A percentile compares a stretch with the other conserved stretches of the same genome.
phyloP scores from a whole-genome alignment of 2,329 filamentous ascomycete genomes.

The Rhynchosporium agropyri region DNA sequence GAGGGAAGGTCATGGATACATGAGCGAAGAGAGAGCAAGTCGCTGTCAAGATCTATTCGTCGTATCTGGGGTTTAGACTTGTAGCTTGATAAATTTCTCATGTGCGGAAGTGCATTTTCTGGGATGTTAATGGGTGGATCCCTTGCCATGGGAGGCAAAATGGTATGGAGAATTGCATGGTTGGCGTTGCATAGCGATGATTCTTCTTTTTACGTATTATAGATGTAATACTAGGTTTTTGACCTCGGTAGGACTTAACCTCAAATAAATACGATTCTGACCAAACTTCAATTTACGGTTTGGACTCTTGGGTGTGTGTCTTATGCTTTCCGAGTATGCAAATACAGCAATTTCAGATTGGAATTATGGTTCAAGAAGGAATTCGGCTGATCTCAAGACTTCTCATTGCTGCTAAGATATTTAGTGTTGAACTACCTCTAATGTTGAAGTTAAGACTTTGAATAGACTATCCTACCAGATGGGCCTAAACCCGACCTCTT shows the following conservation, averaged over 20 bases:
- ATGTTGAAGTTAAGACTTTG: constrained; percentile 35
- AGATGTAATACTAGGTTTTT: constrained; percentile 26
- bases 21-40: background rate
- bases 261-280: constrained; percentile 5
- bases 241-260: constrained; percentile 6
- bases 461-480: background rate
- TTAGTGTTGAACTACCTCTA: constrained; percentile 22
- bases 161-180: constrained; percentile 19
- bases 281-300: background rate
- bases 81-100: constrained; percentile 6
- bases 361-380: background rate
- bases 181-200: constrained; percentile 32
- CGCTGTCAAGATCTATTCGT: constrained; percentile 6
- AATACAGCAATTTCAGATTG: too few species aligned
- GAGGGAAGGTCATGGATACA: background rate
- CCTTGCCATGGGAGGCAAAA: constrained; percentile 3
- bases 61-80: constrained; percentile 5
- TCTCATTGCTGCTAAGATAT: constrained; percentile 3
- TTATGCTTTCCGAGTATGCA: too few species aligned
- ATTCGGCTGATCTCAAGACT: background rate
- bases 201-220: constrained; percentile 16
- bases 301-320: too few species aligned
- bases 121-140: background rate
- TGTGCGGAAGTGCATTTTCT: constrained; percentile 1
- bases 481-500: constrained; percentile 1